phyloP scores from a whole-genome alignment of 208 protist genomes.

The Acanthamoeba quina region DNA sequence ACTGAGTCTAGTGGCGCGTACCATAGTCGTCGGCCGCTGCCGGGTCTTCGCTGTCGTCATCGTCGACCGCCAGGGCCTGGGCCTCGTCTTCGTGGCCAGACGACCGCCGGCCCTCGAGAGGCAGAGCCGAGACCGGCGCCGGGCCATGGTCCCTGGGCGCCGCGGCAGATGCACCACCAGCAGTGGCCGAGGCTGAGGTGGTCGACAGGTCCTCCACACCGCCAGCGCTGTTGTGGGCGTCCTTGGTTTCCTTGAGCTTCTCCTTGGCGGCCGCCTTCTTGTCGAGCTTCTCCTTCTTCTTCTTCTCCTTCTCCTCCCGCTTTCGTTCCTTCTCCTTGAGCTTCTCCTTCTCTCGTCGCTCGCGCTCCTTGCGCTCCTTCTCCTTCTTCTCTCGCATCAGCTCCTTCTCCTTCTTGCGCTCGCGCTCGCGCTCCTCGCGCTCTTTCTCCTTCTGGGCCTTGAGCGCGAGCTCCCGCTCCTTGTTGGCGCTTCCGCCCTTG shows the following conservation, averaged over 20 bases:
- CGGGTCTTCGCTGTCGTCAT: neutral
- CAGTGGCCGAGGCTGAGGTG: neutral
- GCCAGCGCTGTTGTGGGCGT: neutral
- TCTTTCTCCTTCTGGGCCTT: neutral
- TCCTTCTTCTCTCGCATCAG: neutral
- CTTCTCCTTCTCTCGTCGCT: neutral
- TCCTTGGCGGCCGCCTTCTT: neutral
- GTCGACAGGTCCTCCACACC: too few species aligned
- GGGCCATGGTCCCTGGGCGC: too few species aligned
- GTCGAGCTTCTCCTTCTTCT: constrained; percentile 14
- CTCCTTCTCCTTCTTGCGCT: constrained; percentile 51
- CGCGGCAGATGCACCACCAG: too few species aligned
- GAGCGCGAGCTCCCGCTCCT: neutral
- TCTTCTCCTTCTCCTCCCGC: constrained; percentile 28
- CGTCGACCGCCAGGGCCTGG: neutral
- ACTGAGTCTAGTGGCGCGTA: too few species aligned
- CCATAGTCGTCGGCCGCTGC: too few species aligned
- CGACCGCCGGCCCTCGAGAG: neutral
- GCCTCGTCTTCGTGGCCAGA: too few species aligned
- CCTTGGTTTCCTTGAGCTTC: neutral
- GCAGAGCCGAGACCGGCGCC: neutral
- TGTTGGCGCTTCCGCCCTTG: neutral
- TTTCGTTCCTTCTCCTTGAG: constrained; percentile 12
- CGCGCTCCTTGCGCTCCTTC: constrained; percentile 14
- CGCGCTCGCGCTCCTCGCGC: neutral